Base-by-base conservation (phyloP, 176 grass and related monocot genomes). In the Oryza brachyantha region DNA sequence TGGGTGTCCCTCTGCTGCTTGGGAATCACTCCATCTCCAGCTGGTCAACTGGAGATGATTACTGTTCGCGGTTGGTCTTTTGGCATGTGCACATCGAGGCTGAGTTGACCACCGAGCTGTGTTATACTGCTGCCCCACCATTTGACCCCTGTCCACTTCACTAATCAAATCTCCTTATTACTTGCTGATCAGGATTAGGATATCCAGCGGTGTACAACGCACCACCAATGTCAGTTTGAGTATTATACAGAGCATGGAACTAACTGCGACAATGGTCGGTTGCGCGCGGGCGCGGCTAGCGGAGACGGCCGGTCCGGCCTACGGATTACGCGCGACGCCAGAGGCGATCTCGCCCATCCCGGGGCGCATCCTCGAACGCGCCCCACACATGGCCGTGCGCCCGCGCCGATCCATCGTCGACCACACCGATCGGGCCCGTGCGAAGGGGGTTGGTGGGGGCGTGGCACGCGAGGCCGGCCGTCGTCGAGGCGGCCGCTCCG, bases 401-500 rank as follows among this genome's bases (percentile, higher is more conserved):
- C 29, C 19, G 14, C 16, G 55, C 73, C 57, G 25, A 32, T 5
- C 46, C 16, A 50, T 50, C 46, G 46, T n/a, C n/a, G n/a, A n/a
- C n/a, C n/a, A n/a, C n/a, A 50, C 13, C 17, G 16, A 50, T 50
- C 4, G 31, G n/a, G n/a, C n/a, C n/a, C n/a, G 4, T 4, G 31
- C 3, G 31, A 2, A 2, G 31, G 31, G 4, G 43, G 43, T 46
- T 46, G 43, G 43, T 46, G 43, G 43, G 43, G 4, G 43, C 43
- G 43, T 46, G 16, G 43, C 13, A 46, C 43, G 43, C 43, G 43
- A 46, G 43, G 43, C 43, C 43, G 43, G 43, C 35, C 35, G 5
- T 0, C 42, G 42, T 45, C 75, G 86, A 68, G n/a, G n/a, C 62
- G 76, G 86, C 48, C 48, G 48, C 84, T 89, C 71, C 77, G 1